A percentile compares a stretch with the other conserved stretches of the same genome.
Conservation (phyloP, 2,329 filamentous ascomycete species). For the Colletotrichum graminicola region DNA sequence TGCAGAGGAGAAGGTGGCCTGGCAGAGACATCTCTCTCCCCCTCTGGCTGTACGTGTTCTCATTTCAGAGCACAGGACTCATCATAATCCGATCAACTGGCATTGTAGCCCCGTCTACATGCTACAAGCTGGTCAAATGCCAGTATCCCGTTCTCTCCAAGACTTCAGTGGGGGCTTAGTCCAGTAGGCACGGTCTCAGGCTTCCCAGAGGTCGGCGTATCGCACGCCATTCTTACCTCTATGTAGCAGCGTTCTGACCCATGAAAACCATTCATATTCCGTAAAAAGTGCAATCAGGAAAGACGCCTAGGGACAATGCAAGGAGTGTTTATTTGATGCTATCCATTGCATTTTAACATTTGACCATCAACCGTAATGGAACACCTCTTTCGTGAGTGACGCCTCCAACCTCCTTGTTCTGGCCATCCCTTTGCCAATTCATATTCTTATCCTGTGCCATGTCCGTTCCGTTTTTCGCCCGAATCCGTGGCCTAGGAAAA, state of each 20-base stretch:
- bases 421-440: constrained; percentile 35
- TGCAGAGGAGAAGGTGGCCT: not conserved
- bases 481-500: constrained; percentile 34
- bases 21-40: no score
- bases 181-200: no score
- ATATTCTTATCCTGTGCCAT: constrained; percentile 32
- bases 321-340: constrained; percentile 32
- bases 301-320: constrained; percentile 15
- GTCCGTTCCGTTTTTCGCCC: constrained; percentile 33
- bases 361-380: constrained; percentile 36
- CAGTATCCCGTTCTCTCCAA: no score
- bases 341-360: constrained; percentile 34
- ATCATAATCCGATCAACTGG: no score
- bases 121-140: no score
- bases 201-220: no score
- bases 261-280: not conserved
- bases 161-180: no score
- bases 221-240: no score
- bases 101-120: no score
- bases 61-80: no score
- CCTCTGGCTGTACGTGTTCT: no score
- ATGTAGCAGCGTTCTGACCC: not conserved
- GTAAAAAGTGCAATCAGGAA: not conserved
- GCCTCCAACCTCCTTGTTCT: constrained; percentile 31
- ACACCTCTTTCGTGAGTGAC: constrained; percentile 38